Conservation (phyloP, 2,329 filamentous ascomycete species). For the Venturia carpophila region DNA sequence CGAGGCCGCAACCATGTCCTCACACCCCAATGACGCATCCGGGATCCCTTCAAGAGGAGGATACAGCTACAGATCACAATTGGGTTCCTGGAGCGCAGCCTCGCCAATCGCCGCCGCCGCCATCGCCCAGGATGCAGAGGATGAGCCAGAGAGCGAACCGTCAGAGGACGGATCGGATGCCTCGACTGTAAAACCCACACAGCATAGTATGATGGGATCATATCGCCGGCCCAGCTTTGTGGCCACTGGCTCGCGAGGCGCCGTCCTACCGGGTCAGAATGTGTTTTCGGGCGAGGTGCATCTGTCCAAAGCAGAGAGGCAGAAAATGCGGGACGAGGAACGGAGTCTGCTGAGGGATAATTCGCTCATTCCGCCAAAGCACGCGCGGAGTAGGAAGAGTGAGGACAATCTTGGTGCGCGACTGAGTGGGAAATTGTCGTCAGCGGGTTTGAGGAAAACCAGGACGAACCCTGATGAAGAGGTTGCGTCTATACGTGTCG, state of each 20-base stretch:
- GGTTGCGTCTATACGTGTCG: slow-evolving; percentile 13
- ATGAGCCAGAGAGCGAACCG: slow-evolving; percentile 23
- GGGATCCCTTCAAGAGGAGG: slow-evolving; percentile 16
- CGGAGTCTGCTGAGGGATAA: slow-evolving; percentile 53
- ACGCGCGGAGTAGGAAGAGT: slow-evolving; percentile 32
- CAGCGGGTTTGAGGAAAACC: slow-evolving; percentile 25
- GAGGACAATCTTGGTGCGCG: slow-evolving; percentile 23
- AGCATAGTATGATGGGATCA: slow-evolving; percentile 50
- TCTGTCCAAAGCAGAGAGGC: slow-evolving; percentile 45
- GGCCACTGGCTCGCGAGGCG: slow-evolving; percentile 61
- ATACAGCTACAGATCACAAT: slow-evolving; percentile 21
- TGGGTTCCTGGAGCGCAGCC: slow-evolving; percentile 23
- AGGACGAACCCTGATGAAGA: slow-evolving; percentile 17
- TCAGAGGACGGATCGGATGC: slow-evolving; percentile 45
- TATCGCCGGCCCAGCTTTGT: slow-evolving; percentile 75
- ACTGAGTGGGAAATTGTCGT: slow-evolving; percentile 27
- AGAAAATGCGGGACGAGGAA: slow-evolving; percentile 49
- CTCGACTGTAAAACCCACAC: slow-evolving; percentile 23
- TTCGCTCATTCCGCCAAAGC: slow-evolving; percentile 48
- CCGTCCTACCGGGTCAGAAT: slow-evolving; percentile 49
- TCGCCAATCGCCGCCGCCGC: slow-evolving; percentile 32
- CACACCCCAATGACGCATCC: slow-evolving; percentile 5
- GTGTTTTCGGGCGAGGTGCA: slow-evolving; percentile 38
- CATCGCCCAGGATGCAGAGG: slow-evolving; percentile 32
- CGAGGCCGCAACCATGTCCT: slow-evolving; percentile 7